These are phyloP conservation scores for Secale cereale DNA, from an alignment of 176 grass and related monocot genomes.

Conservation along the genomic window DNA sequence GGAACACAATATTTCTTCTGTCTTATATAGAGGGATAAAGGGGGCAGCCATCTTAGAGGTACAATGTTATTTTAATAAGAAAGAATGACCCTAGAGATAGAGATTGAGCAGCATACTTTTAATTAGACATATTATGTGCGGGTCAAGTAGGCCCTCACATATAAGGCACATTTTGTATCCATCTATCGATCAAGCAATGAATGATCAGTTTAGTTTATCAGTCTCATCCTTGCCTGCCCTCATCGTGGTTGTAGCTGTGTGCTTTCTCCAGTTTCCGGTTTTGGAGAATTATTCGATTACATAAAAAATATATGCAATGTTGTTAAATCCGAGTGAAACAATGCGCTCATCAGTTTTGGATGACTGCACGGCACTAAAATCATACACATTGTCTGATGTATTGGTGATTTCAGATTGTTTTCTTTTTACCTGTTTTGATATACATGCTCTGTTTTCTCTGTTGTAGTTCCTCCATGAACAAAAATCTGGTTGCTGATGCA, in stretches of 20 bases:
- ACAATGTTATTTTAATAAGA: background rate
- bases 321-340: background rate
- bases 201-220: background rate
- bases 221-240: background rate
- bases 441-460: conserved; percentile 35
- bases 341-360: background rate
- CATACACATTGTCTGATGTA: background rate
- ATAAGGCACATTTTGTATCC: background rate
- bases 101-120: background rate
- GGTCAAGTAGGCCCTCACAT: background rate
- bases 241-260: background rate
- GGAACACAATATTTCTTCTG: background rate
- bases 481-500: conserved; percentile 47
- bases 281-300: background rate
- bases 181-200: background rate
- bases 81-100: background rate
- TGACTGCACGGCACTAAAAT: background rate
- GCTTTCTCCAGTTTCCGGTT: background rate
- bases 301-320: background rate
- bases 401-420: background rate
- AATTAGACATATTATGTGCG: background rate
- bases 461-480: conserved; percentile 43
- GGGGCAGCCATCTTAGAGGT: background rate
- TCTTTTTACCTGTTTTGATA: background rate
- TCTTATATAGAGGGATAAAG: background rate